Conservation (phyloP, 305 asterid genomes). For the Nicotiana rustica region DNA sequence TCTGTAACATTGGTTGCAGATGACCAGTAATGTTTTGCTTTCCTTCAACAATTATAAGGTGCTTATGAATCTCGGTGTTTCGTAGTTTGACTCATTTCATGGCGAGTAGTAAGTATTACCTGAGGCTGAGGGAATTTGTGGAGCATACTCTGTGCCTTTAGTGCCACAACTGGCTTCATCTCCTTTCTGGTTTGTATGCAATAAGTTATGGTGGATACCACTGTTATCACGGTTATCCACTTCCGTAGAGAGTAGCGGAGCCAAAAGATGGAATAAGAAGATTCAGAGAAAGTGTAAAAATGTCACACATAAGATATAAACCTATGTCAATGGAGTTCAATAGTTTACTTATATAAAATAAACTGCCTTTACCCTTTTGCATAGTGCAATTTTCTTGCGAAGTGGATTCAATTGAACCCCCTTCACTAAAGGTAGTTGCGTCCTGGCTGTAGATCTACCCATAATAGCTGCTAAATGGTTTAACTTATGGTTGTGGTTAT, state of each 20-base stretch:
- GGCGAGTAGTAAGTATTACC: constrained; percentile 8
- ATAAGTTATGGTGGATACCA: not conserved
- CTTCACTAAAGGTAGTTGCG: no score
- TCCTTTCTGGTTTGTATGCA: not conserved
- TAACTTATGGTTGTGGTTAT: not conserved
- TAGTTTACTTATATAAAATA: no score
- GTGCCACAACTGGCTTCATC: constrained; percentile 12
- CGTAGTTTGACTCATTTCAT: constrained; percentile 8
- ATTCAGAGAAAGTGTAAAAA: no score
- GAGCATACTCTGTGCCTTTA: not conserved
- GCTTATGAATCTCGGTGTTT: not conserved
- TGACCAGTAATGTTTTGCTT: constrained; percentile 15
- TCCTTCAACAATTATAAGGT: not conserved
- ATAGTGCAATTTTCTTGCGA: no score
- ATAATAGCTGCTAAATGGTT: not conserved
- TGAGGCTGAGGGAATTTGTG: not conserved
- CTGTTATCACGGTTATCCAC: not conserved
- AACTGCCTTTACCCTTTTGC: no score
- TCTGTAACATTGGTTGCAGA: not conserved
- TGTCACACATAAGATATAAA: no score
- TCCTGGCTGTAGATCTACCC: not conserved
- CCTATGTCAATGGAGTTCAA: no score
- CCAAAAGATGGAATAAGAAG: no score
- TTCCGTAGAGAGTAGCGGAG: not conserved
- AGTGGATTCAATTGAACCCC: no score